phyloP scores from a whole-genome alignment of 176 grass and related monocot genomes.

The Bolboschoenus planiculmis region DNA sequence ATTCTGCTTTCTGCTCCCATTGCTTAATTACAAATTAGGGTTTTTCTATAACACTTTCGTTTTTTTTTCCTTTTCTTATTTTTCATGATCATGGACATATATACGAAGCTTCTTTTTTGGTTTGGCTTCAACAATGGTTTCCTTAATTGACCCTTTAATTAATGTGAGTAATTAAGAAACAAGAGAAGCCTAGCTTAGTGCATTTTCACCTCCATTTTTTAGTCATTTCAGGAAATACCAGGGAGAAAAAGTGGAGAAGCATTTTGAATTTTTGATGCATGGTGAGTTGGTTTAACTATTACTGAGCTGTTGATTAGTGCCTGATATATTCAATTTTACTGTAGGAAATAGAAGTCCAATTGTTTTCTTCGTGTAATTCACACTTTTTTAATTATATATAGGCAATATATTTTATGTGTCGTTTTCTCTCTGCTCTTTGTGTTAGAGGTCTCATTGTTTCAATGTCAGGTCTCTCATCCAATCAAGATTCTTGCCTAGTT shows the following conservation, averaged over 20 bases:
- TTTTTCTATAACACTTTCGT: neutral
- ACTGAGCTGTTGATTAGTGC: neutral
- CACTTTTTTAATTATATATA: neutral
- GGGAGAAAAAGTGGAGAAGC: neutral
- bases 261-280: neutral
- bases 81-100: neutral
- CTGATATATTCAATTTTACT: conserved; percentile 1
- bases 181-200: neutral
- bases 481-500: conserved; percentile 25
- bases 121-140: conserved; percentile 22
- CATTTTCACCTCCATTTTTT: neutral
- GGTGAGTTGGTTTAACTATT: conserved; percentile 7
- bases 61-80: neutral
- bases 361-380: neutral
- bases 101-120: conserved; percentile 15
- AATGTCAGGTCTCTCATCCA: conserved; percentile 19
- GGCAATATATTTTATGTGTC: neutral
- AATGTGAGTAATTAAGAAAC: neutral
- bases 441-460: neutral
- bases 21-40: conserved; percentile 6
- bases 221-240: neutral
- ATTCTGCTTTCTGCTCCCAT: neutral
- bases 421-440: neutral
- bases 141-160: neutral
- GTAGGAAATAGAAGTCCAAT: neutral